Percentiles rank a stretch among this genome's conserved stretches.
Conservation (phyloP, 306 rosid genomes). For the Sicyos edulis region DNA sequence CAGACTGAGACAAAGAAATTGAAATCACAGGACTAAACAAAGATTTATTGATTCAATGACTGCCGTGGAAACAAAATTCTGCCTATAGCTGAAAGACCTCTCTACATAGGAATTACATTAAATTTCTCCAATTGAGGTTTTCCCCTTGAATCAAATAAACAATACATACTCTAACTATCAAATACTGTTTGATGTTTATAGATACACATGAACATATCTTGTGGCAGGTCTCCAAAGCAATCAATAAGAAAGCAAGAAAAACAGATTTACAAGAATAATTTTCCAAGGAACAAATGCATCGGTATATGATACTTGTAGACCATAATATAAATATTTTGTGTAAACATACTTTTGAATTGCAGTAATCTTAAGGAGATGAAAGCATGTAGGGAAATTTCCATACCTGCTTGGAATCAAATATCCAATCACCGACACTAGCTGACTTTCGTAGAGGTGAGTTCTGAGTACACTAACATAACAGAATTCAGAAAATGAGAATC, state of each 20-base stretch:
- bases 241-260: conserved; percentile 4
- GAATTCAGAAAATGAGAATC: conserved; percentile 21
- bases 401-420: conserved; percentile 79
- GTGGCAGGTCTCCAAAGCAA: conserved; percentile 6
- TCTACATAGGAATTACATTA: background rate
- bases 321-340: background rate
- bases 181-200: background rate
- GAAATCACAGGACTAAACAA: background rate
- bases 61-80: background rate
- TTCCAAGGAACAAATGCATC: background rate
- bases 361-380: background rate
- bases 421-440: conserved; percentile 97
- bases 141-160: background rate
- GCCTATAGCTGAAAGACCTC: background rate
- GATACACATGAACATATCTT: background rate
- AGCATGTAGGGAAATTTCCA: conserved; percentile 20
- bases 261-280: background rate
- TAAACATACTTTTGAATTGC: background rate
- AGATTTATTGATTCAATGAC: background rate
- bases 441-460: conserved; percentile 81
- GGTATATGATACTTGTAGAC: no score
- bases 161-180: background rate
- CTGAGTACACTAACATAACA: conserved; percentile 40
- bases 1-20: conserved; percentile 42
- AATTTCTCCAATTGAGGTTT: background rate